Percentiles rank a stretch among this genome's conserved stretches.
phyloP scores from a whole-genome alignment of 805 yeast species.

The Ogataea saltuana region DNA sequence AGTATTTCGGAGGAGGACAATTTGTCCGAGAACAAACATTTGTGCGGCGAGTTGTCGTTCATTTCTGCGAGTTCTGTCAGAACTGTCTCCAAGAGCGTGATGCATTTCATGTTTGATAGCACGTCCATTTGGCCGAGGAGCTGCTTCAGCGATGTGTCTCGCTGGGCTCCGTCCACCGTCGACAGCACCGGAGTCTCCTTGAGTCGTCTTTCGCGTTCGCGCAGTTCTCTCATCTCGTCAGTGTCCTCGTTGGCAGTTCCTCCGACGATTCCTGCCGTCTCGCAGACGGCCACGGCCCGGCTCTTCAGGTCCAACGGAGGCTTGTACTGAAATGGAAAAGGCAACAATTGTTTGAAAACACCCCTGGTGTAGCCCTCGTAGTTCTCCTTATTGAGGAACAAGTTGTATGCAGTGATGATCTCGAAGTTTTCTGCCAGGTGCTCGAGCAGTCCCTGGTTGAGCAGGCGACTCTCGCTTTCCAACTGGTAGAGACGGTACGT shows the following conservation, averaged over 20 bases:
- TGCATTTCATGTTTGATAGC: slow-evolving; percentile 34
- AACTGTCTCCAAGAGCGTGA: slow-evolving; percentile 24
- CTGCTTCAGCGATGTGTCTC: slow-evolving; percentile 25
- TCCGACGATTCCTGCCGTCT: slow-evolving; percentile 34
- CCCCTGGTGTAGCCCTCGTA: slow-evolving; percentile 62
- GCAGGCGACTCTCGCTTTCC: slow-evolving; percentile 24
- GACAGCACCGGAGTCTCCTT: slow-evolving; percentile 32
- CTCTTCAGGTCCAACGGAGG: slow-evolving; percentile 53
- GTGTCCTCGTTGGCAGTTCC: slow-evolving; percentile 31
- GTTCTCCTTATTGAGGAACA: slow-evolving; percentile 56
- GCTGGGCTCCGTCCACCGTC: slow-evolving; percentile 29
- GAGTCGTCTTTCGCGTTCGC: slow-evolving; percentile 27
- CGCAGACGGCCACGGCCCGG: slow-evolving; percentile 35
- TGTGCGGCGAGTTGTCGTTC: slow-evolving; percentile 3
- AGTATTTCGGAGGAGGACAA: slow-evolving; percentile 38
- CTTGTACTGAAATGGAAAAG: slow-evolving; percentile 76
- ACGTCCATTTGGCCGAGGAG: slow-evolving; percentile 30
- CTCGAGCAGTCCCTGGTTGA: slow-evolving; percentile 47
- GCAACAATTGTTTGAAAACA: slow-evolving; percentile 51
- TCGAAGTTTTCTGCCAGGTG: slow-evolving; percentile 44
- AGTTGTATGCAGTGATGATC: slow-evolving; percentile 54
- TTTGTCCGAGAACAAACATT: slow-evolving; percentile 22
- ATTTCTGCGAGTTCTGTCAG: slow-evolving; percentile 11
- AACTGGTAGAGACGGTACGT: not conserved
- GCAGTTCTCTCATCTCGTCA: slow-evolving; percentile 27